Evolutionary conservation across 768 basidiomycete genomes (phyloP).

Genomic region (Gloeopeniophorella convolvens): DNA sequence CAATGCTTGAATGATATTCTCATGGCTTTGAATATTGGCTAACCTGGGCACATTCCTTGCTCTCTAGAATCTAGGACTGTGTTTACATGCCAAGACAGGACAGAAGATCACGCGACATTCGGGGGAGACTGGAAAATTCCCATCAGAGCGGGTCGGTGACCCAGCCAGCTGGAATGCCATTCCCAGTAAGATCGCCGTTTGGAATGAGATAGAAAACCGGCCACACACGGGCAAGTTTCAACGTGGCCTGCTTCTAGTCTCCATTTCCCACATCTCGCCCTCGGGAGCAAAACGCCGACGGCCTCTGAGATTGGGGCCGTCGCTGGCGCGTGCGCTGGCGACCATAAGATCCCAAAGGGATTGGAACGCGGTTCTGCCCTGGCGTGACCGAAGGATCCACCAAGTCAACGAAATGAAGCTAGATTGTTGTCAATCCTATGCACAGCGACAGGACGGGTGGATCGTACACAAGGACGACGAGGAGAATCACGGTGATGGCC

Average conservation of each 20-base stretch:
- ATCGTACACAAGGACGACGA: too few species aligned
- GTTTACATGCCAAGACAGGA: too few species aligned
- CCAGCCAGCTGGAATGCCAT: background rate
- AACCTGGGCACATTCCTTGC: too few species aligned
- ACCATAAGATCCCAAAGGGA: slow-evolving; percentile 37
- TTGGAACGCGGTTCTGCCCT: slow-evolving; percentile 45
- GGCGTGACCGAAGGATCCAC: slow-evolving; percentile 66
- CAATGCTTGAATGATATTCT: background rate
- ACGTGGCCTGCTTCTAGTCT: slow-evolving; percentile 30
- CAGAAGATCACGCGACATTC: too few species aligned
- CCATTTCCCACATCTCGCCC: slow-evolving; percentile 61
- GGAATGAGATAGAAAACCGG: background rate
- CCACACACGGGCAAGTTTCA: slow-evolving; percentile 13
- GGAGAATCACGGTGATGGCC: too few species aligned
- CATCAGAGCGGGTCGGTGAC: too few species aligned
- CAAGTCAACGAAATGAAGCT: slow-evolving; percentile 48
- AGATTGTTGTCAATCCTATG: background rate
- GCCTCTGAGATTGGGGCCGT: slow-evolving; percentile 25
- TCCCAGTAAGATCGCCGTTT: background rate
- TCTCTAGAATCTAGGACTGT: too few species aligned
- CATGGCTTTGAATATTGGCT: background rate
- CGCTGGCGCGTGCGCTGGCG: slow-evolving; percentile 33
- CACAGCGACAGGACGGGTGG: slow-evolving; percentile 8
- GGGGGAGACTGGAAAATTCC: too few species aligned
- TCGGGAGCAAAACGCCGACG: slow-evolving; percentile 38